phyloP scores from a whole-genome alignment of 805 yeast species.

The Lipomyces lipofer region DNA sequence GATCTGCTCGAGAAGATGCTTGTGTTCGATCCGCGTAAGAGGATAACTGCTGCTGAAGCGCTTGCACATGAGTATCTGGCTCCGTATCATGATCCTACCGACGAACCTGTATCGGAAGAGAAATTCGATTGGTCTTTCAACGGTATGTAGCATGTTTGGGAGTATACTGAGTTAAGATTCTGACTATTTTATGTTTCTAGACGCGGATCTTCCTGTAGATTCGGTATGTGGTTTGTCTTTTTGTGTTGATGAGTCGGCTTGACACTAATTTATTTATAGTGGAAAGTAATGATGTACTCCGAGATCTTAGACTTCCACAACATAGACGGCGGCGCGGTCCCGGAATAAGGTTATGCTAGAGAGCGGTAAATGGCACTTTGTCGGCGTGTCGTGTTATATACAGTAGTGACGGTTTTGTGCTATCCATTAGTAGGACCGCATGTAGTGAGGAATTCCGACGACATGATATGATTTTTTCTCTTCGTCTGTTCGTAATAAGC shows the following conservation, averaged over 20 bases:
- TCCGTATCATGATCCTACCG: conserved; percentile 96
- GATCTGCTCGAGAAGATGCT: conserved; percentile 87
- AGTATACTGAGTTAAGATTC: background rate
- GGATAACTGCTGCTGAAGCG: conserved; percentile 91
- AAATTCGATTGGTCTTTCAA: conserved; percentile 98
- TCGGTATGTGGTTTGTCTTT: no score
- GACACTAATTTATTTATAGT: conserved; percentile 41
- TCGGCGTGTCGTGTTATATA: background rate
- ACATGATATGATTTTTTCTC: no score
- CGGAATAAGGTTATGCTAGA: background rate
- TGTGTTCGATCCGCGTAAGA: conserved; percentile 90
- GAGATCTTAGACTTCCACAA: conserved; percentile 96
- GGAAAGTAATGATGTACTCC: conserved; percentile 99
- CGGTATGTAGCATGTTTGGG: conserved; percentile 41
- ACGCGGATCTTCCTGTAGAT: conserved; percentile 95
- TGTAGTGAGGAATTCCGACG: no score
- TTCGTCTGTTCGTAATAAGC: no score
- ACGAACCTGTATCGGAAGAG: conserved; percentile 91
- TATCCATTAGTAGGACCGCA: no score
- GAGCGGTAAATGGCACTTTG: background rate
- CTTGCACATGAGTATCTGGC: conserved; percentile 86
- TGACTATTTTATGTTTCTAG: conserved; percentile 9
- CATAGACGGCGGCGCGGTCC: conserved; percentile 48
- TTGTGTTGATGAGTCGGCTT: background rate
- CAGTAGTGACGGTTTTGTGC: no score